Conservation (phyloP, 306 rosid genomes). For the Dryas octopetala region DNA sequence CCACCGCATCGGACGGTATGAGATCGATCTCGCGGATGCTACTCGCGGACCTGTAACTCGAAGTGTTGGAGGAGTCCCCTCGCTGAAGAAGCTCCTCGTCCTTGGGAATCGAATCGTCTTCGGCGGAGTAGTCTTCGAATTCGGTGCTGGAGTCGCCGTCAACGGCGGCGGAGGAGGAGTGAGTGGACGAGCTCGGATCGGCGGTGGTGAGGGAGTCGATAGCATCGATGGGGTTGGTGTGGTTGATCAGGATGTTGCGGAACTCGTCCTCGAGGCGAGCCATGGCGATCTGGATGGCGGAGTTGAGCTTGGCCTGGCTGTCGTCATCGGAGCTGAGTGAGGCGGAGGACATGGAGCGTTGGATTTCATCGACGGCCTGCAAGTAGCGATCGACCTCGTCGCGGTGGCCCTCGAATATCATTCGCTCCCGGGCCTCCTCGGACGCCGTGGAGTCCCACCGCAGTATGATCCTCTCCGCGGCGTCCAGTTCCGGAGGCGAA, state of each 20-base stretch:
- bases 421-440: constrained; percentile 71
- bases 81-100: constrained; percentile 43
- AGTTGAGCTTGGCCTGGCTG: constrained; percentile 52
- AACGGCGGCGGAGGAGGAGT: constrained; percentile 5
- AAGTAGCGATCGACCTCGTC: constrained; percentile 75
- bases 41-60: constrained; percentile 66
- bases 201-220: constrained; percentile 34
- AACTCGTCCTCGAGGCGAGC: constrained; percentile 95
- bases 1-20: constrained; percentile 66
- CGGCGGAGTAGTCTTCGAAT: constrained; percentile 7
- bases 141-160: background rate
- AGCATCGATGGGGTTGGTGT: constrained; percentile 66
- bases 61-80: constrained; percentile 23
- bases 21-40: constrained; percentile 97
- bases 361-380: constrained; percentile 92
- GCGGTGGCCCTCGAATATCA: constrained; percentile 83
- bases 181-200: constrained; percentile 52
- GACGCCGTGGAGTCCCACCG: constrained; percentile 96
- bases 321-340: constrained; percentile 48
- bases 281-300: constrained; percentile 96
- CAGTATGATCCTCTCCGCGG: constrained; percentile 76
- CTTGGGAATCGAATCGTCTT: background rate
- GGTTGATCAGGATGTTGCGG: constrained; percentile 73
- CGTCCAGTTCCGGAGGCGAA: constrained; percentile 44
- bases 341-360: constrained; percentile 61